These are phyloP conservation scores for Camelina laxa DNA, from an alignment of 345 rosid genomes.

Conservation along the genomic window DNA sequence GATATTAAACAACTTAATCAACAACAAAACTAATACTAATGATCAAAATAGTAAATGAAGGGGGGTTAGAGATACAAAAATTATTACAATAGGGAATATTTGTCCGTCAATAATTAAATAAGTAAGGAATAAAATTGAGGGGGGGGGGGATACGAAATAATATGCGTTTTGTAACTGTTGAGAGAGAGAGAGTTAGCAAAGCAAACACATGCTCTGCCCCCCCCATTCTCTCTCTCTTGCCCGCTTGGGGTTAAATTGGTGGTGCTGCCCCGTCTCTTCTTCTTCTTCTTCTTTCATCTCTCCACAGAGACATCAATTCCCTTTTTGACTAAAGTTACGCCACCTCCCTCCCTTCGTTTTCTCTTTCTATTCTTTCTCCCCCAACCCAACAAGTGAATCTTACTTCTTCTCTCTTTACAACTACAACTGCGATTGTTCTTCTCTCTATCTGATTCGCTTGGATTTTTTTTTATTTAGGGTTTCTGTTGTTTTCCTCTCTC, in stretches of 20 bases:
- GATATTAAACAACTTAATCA: background rate
- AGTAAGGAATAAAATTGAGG: background rate
- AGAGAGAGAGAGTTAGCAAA: constrained; percentile 33
- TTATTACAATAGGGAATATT: background rate
- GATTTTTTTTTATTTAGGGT: constrained; percentile 17
- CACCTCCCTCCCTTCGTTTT: background rate
- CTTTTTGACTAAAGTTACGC: constrained; percentile 44
- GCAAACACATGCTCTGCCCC: constrained; percentile 28
- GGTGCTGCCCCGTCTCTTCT: constrained; percentile 30
- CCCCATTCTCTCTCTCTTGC: background rate
- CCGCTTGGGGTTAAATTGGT: background rate
- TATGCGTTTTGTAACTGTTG: constrained; percentile 39
- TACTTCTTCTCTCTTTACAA: background rate
- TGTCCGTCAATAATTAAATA: constrained; percentile 2
- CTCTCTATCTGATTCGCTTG: constrained; percentile 7
- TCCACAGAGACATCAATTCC: constrained; percentile 41
- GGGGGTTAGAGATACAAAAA: no score
- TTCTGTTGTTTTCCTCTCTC: background rate
- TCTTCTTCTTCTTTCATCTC: background rate
- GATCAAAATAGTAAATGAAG: no score
- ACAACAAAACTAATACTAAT: background rate
- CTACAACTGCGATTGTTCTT: background rate
- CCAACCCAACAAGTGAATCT: background rate
- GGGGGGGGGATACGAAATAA: background rate
- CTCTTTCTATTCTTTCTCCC: background rate